A percentile compares a stretch with the other conserved stretches of the same genome.
These are phyloP conservation scores for Suillus brevipes DNA, from an alignment of 768 basidiomycete species.

Conservation along the genomic window DNA sequence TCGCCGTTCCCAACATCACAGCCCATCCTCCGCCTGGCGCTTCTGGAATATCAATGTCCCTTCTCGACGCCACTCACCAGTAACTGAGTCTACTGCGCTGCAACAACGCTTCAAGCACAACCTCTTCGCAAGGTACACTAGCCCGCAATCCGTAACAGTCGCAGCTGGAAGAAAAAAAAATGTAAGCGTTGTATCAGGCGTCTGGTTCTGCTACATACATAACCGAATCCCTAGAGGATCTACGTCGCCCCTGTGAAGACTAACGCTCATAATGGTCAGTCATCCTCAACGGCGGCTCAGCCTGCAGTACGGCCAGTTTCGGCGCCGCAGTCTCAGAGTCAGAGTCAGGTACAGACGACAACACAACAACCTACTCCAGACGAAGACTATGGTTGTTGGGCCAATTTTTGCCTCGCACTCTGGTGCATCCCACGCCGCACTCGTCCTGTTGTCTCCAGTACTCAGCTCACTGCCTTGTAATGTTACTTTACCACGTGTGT, in stretches of 20 bases:
- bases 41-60: background rate
- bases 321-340: background rate
- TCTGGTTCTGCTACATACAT: background rate
- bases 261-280: background rate
- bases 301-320: background rate
- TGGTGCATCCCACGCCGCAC: background rate
- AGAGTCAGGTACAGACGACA: background rate
- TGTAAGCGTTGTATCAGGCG: background rate
- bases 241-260: background rate
- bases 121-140: background rate
- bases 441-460: background rate
- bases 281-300: background rate
- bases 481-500: background rate
- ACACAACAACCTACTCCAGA: background rate
- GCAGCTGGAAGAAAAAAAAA: background rate
- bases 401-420: background rate
- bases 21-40: background rate
- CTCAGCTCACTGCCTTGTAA: background rate
- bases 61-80: background rate
- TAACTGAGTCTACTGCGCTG: background rate
- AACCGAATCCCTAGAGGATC: background rate
- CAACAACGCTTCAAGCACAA: background rate
- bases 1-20: background rate
- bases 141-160: background rate
- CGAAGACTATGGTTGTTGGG: background rate